A percentile compares a stretch with the other conserved stretches of the same genome.
phyloP scores from a whole-genome alignment of 129 eudicot genomes.

The Escallonia rubra region DNA sequence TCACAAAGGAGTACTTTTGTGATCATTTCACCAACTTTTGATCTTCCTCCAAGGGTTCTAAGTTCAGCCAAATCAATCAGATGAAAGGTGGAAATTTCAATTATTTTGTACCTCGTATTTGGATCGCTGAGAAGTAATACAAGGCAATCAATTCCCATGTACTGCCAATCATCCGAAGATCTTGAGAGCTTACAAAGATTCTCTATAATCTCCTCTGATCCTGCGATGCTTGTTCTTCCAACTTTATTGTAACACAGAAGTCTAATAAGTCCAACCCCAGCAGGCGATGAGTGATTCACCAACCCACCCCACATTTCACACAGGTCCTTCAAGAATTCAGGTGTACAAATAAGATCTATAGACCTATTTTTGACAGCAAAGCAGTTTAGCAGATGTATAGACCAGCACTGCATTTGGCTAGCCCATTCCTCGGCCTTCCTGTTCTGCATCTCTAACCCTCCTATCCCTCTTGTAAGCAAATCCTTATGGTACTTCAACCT shows the following conservation, averaged over 20 bases:
- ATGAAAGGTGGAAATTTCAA: slow-evolving; percentile 32
- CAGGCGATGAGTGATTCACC: slow-evolving; percentile 65
- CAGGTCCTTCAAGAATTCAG: slow-evolving; percentile 57
- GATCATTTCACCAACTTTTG: slow-evolving; percentile 56
- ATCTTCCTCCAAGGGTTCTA: slow-evolving; percentile 42
- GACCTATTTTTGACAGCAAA: slow-evolving; percentile 67
- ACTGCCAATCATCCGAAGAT: slow-evolving; percentile 96
- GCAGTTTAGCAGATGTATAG: slow-evolving; percentile 68
- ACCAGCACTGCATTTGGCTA: slow-evolving; percentile 88
- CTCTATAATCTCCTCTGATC: slow-evolving; percentile 36
- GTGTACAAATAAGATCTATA: slow-evolving; percentile 47
- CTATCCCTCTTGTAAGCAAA: slow-evolving; percentile 76
- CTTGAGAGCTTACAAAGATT: slow-evolving; percentile 65
- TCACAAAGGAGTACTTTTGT: slow-evolving; percentile 44
- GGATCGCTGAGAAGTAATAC: slow-evolving; percentile 63
- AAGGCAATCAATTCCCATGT: slow-evolving; percentile 83
- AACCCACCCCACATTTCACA: slow-evolving; percentile 94
- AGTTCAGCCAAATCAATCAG: slow-evolving; percentile 66
- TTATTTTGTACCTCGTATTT: slow-evolving; percentile 64
- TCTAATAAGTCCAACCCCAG: slow-evolving; percentile 67
- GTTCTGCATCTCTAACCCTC: slow-evolving; percentile 64
- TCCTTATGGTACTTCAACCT: slow-evolving; percentile 58
- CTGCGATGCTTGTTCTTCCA: slow-evolving; percentile 57
- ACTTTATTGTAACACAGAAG: slow-evolving; percentile 51
- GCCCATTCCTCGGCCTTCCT: slow-evolving; percentile 95